Evolutionary conservation across 768 basidiomycete genomes (phyloP).

Genomic region (Mycena amicta): DNA sequence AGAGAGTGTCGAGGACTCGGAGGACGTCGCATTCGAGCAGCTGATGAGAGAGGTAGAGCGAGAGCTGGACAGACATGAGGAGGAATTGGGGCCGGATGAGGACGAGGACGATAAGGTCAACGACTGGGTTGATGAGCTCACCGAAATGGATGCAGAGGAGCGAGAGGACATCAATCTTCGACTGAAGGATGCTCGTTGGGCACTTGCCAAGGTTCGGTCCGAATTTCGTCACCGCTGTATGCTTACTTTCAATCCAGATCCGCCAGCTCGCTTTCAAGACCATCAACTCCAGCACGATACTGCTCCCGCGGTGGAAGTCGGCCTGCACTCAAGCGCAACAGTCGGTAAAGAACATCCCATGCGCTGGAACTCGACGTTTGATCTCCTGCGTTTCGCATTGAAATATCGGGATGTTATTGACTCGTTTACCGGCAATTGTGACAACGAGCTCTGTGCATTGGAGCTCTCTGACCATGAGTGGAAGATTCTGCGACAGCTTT

Average conservation of each 20-base stretch:
- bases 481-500: not conserved
- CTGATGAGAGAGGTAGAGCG: not conserved
- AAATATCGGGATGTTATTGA: not conserved
- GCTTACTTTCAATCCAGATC: slow-evolving; percentile 14
- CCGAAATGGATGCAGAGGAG: not conserved
- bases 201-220: not conserved
- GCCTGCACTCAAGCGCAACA: not conserved
- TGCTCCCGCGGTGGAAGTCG: slow-evolving; percentile 24
- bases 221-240: too few species aligned
- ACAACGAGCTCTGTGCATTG: not conserved
- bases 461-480: not conserved
- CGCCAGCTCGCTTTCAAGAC: slow-evolving; percentile 20
- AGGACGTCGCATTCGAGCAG: not conserved
- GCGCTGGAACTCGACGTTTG: not conserved
- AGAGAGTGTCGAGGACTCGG: not conserved
- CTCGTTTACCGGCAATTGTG: not conserved
- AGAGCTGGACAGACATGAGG: not conserved
- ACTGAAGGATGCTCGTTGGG: not conserved
- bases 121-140: not conserved
- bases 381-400: not conserved
- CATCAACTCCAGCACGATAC: slow-evolving; percentile 21
- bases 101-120: not conserved
- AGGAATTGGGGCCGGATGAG: not conserved
- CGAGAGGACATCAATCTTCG: not conserved
- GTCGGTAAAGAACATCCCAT: not conserved